Base-by-base conservation (phyloP, 2,329 filamentous ascomycete genomes). In the Xylaria sp. region DNA sequence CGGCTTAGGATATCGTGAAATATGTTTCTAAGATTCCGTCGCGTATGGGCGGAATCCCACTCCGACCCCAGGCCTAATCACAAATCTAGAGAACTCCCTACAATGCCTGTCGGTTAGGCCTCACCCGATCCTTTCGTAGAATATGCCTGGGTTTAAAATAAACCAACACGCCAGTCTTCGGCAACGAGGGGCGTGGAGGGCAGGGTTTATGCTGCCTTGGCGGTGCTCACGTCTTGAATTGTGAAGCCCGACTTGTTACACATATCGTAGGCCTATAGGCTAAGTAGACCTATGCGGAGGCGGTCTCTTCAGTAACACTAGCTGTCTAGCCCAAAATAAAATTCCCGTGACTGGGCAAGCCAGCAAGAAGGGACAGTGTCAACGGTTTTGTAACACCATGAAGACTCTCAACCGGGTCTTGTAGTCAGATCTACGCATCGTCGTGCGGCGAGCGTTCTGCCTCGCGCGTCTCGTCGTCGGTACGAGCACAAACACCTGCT, bases 341-440 rank as follows among this genome's bases (percentile, higher is more conserved):
- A 4, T 4, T 31, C 33, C 21, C 51, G n/a, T 15, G 23, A 17
- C 31, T 40, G 61, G 57, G 25, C n/a, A n/a, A n/a, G n/a, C 51
- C 45, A 43, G 42, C 14, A 56, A 47, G 21, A 56, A 31, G 61
- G 57, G 43, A 31, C 9, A 31, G 28, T 45, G 37, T 43, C 47
- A 49, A n/a, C 43, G 28, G 17, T 54, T 35, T 45, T 53, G 46
- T 53, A 46, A 47, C 56, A 46, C 49, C 33, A 15, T 15, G 17
- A n/a, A 38, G 9, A 31, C 51, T 61, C 57, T 57, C 43, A 61
- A 57, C 49, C 42, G 25, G 58, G 58, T 17, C 9, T n/a, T 57
- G 28, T 21, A 31, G 28, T 4, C 28, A 4, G 28, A 9, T n/a
- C 21, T 51, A 2, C 19, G 9, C 45, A 47, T 45, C 28, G 21